phyloP scores from a whole-genome alignment of 805 yeast genomes.

The Suhomyces pyralidae region DNA sequence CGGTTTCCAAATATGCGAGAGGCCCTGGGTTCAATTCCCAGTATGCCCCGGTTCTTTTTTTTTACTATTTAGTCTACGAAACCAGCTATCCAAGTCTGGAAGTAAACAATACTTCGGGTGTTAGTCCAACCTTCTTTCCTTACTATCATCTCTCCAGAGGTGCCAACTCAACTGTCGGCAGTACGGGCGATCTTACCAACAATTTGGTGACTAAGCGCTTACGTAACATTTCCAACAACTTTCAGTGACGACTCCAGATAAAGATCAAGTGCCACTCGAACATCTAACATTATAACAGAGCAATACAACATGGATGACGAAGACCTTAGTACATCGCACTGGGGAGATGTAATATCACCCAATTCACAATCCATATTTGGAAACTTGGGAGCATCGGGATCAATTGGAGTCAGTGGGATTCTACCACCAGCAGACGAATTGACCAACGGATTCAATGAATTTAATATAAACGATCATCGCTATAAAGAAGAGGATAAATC shows the following conservation, averaged over 20 bases:
- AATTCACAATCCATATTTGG: constrained; percentile 16
- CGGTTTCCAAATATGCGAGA: constrained; percentile 41
- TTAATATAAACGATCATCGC: constrained; percentile 4
- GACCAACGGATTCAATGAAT: constrained; percentile 6
- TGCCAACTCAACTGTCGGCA: neutral
- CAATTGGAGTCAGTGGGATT: constrained; percentile 1
- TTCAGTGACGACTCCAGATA: neutral
- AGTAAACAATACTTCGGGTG: neutral
- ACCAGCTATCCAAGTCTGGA: neutral
- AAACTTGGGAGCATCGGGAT: constrained; percentile 5
- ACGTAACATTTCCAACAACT: neutral
- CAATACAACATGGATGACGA: constrained; percentile 43
- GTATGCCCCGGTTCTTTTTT: constrained; percentile 32
- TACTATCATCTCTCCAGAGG: neutral
- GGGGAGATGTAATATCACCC: constrained; percentile 51
- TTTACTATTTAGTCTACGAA: neutral
- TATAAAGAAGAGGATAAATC: constrained; percentile 16
- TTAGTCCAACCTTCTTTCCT: neutral
- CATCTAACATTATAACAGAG: neutral
- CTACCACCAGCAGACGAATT: neutral
- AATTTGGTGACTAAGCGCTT: neutral
- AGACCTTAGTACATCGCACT: constrained; percentile 52
- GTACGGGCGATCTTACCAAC: neutral
- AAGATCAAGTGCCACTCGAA: neutral
- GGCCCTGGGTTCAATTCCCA: constrained; percentile 65